A percentile compares a stretch with the other conserved stretches of the same genome.
phyloP scores from a whole-genome alignment of 148 eudicot species.

The Polygonum maritimum region DNA sequence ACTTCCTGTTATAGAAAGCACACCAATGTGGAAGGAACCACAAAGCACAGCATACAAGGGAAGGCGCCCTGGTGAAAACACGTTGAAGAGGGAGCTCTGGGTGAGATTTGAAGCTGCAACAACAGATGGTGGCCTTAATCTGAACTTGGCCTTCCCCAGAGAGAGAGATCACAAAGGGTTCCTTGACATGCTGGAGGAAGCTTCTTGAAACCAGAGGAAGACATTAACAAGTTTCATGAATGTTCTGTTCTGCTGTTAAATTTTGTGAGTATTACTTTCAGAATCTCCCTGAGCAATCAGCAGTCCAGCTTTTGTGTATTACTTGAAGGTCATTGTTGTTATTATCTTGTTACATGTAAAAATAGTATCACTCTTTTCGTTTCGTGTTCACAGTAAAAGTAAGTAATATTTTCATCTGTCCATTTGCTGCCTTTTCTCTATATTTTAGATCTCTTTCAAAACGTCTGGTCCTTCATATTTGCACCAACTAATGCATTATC shows the following conservation, averaged over 20 bases:
- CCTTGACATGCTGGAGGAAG: slow-evolving; percentile 81
- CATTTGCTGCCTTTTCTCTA: neutral
- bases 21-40: slow-evolving; percentile 66
- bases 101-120: slow-evolving; percentile 78
- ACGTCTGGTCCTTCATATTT: neutral
- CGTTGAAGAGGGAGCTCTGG: slow-evolving; percentile 91
- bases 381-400: neutral
- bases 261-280: too few relatives aligned
- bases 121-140: slow-evolving; percentile 26
- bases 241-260: neutral
- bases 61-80: slow-evolving; percentile 83
- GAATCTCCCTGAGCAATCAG: neutral
- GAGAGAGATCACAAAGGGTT: slow-evolving; percentile 43
- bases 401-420: neutral
- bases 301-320: neutral
- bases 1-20: slow-evolving; percentile 31
- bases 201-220: slow-evolving; percentile 28
- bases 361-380: neutral
- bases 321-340: neutral
- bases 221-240: neutral
- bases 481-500: neutral
- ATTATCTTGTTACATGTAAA: neutral
- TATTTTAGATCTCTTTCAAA: neutral
- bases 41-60: slow-evolving; percentile 35
- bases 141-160: slow-evolving; percentile 17